These are phyloP conservation scores for Epichloe hybrida DNA, from an alignment of 2,329 filamentous ascomycete genomes.

Conservation along the genomic window DNA sequence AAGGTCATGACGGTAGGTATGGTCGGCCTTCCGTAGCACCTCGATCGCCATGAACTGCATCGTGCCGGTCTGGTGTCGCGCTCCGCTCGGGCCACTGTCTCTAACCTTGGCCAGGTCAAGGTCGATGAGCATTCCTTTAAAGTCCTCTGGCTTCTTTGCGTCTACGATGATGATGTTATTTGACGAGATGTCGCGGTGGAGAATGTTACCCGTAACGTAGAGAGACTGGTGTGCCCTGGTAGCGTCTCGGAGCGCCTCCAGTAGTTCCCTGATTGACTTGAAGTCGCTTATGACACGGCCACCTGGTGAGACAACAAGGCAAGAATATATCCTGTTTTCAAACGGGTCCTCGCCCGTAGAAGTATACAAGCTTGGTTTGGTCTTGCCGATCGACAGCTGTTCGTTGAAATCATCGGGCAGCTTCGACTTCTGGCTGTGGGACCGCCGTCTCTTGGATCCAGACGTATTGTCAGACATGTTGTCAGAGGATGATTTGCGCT, in stretches of 20 bases:
- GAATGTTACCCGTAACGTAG: constrained; percentile 1
- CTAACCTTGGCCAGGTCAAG: constrained; percentile 9
- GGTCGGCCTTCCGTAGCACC: constrained; percentile 15
- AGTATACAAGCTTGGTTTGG: constrained; percentile 5
- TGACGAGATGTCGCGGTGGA: constrained; percentile 3
- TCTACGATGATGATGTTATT: constrained; percentile 4
- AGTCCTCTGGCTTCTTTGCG: constrained; percentile 5
- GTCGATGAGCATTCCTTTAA: constrained; percentile 14
- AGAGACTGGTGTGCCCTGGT: constrained; percentile 4
- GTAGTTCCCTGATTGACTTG: background rate
- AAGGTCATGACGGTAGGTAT: constrained; percentile 12
- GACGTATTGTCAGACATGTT: constrained; percentile 4
- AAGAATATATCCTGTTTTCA: constrained; percentile 6
- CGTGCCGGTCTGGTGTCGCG: constrained; percentile 15
- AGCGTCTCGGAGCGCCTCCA: constrained; percentile 4
- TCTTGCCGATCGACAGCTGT: background rate
- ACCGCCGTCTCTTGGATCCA: constrained; percentile 5
- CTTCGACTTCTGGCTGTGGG: constrained; percentile 6
- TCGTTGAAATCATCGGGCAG: background rate
- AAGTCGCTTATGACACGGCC: constrained; percentile 5
- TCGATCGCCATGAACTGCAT: constrained; percentile 22
- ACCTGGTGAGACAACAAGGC: constrained; percentile 5
- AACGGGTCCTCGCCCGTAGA: constrained; percentile 3
- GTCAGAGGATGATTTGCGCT: constrained; percentile 5
- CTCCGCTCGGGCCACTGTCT: constrained; percentile 11